A percentile compares a stretch with the other conserved stretches of the same genome.
Conservation (phyloP, 1,284 basidiomycete genomes). For the Trichosporon sp. region DNA sequence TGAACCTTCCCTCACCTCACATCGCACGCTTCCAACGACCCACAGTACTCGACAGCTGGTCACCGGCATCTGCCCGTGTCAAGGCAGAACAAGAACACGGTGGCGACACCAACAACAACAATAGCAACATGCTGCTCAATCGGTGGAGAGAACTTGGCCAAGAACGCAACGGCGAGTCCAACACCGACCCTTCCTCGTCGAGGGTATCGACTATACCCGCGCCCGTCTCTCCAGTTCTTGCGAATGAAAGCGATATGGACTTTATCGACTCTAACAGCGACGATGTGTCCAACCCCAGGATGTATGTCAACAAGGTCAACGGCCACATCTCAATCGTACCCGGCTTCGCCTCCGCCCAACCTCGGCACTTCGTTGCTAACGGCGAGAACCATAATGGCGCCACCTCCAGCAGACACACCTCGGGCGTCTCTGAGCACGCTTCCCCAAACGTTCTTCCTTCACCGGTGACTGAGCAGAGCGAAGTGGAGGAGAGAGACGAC, state of each 20-base stretch:
- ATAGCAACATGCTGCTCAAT: not conserved
- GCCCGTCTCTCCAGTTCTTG: not conserved
- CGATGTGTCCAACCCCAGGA: not conserved
- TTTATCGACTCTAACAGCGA: not conserved
- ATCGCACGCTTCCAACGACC: not conserved
- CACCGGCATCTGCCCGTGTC: not conserved
- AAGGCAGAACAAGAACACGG: not conserved
- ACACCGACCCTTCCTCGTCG: not conserved
- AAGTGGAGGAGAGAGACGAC: not conserved
- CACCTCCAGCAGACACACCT: not conserved
- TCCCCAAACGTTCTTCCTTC: not conserved
- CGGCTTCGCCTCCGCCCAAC: not conserved
- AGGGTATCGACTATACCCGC: not conserved
- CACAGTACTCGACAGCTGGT: not conserved
- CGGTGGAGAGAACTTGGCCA: not conserved
- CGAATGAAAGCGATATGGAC: not conserved
- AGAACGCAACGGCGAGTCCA: not conserved
- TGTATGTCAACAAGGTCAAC: not conserved
- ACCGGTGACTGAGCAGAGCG: not conserved
- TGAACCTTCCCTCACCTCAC: not conserved
- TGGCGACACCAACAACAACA: not conserved
- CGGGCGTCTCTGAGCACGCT: not conserved
- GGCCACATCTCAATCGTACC: not conserved
- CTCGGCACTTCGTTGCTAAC: not conserved
- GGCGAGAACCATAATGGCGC: not conserved